A percentile compares a stretch with the other conserved stretches of the same genome.
These are phyloP conservation scores for Articulospora tetracladia DNA, from an alignment of 495 filamentous ascomycete genomes.

Conservation along the genomic window DNA sequence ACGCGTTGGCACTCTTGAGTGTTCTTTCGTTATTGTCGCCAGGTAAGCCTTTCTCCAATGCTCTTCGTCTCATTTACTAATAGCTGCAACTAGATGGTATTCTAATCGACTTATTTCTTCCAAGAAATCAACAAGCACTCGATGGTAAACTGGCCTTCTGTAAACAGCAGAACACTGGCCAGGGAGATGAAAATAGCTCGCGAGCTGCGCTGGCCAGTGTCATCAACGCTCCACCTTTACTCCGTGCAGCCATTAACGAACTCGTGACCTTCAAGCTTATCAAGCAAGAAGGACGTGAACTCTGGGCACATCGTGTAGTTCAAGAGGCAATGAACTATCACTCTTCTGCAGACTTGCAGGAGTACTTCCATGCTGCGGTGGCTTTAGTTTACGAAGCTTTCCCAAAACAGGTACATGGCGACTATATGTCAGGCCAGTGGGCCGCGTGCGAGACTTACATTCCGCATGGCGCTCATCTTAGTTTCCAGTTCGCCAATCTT, in stretches of 20 bases:
- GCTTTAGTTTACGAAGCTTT: slow-evolving; percentile 16
- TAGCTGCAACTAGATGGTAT: slow-evolving; percentile 10
- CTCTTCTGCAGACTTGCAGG: slow-evolving; percentile 9
- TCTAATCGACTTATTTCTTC: slow-evolving; percentile 13
- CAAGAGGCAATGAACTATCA: slow-evolving; percentile 19
- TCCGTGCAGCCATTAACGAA: slow-evolving; percentile 12
- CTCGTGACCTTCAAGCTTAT: slow-evolving; percentile 16
- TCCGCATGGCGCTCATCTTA: slow-evolving; percentile 11
- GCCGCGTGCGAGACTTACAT: slow-evolving; percentile 11
- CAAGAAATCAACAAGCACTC: slow-evolving; percentile 11
- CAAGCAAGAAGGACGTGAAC: slow-evolving; percentile 8
- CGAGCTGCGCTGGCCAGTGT: slow-evolving; percentile 9
- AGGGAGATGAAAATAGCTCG: not conserved
- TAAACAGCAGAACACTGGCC: slow-evolving; percentile 10
- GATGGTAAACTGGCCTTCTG: slow-evolving; percentile 14
- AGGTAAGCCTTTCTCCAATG: not conserved
- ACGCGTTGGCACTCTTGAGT: slow-evolving; percentile 6
- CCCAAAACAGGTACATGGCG: slow-evolving; percentile 6
- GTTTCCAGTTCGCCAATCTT: slow-evolving; percentile 1
- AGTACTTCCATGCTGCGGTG: slow-evolving; percentile 11
- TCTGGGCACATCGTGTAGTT: slow-evolving; percentile 13
- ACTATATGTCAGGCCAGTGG: slow-evolving; percentile 5
- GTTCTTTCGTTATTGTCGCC: slow-evolving; percentile 13
- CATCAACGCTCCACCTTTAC: slow-evolving; percentile 9
- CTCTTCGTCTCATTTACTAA: not conserved